Evolutionary conservation across 2,329 filamentous ascomycete genomes (phyloP), one percentile per base, ranked within the genome.

Genomic region (Xylariaceae sp.): DNA sequence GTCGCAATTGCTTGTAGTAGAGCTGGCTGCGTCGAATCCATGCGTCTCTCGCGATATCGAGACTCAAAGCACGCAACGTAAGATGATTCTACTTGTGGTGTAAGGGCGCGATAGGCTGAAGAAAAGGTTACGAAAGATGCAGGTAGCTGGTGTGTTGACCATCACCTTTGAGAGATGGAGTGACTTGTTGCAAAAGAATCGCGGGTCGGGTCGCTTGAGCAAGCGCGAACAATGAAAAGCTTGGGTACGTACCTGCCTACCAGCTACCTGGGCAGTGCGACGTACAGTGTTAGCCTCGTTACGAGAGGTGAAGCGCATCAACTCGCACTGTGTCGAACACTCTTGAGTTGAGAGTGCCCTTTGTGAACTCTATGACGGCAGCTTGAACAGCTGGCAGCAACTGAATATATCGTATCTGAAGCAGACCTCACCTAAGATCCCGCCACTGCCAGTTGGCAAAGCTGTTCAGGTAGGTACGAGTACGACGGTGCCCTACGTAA

Each of bases 211-310:
- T 47, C 45, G 39, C 51, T 55, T 57, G 42, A 17, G 45, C 44
- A 58, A 54, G 56, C 61, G 63, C 63, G 63, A 57, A 61, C 60
- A 53, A 60, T 53, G 58, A 59, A 58, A 56, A 53, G 54, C 47
- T 56, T 13, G 18, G 18, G 11, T 53, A 30, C 37, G 44, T 47
- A 54, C 42, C 47, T 50, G 47, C 17, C 17, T 18, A 18, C 17
- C 17, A 18, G 17, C 17, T 18, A 18, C 17, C 15, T 10, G 15
- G 4, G 11, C 35, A 2, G n/a, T 13, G 13, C 49, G 37, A 8
- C 11, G 37, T 42, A 42, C 37, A 42, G 37, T 42, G 37, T 42
- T 9, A 42, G 37, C 37, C 37, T 42, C 37, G 37, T 42, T 13
- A 30, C 5, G 23, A 5, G 23, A 30, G 37, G 37, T 11, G 5